Base-by-base conservation (phyloP, 345 rosid species). In the Citrus glauca region DNA sequence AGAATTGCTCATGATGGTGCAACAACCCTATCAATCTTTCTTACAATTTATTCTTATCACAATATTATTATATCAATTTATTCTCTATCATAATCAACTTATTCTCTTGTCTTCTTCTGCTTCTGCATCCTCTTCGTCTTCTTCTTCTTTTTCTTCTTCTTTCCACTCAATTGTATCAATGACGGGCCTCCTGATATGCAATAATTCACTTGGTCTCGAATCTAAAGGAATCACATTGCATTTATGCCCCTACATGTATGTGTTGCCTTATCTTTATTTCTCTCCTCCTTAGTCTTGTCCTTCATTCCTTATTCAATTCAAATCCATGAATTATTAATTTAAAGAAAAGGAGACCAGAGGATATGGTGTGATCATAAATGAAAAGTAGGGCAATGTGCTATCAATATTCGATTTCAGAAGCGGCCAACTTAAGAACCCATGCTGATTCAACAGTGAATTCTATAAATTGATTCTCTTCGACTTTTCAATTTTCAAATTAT, bases 191-290 rank as follows among this genome's bases (percentile, higher is more conserved):
- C 66, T 27, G 64, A 40, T 17, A 20, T 40, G 27, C 30, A 61
- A 60, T 71, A 24, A 28, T 33, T 38, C 24, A 8, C 38, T 66
- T 35, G 59, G 68, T 72, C 73, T 70, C 37, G 60, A 69, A 69
- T 66, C 57, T 63, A 66, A 25, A 48, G 64, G 76, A 74, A 78
- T 56, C 84, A 70, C 84, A 70, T 63, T 74, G 78, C 81, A 73
- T 50, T 37, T 16, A 69, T 62, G 72, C 68, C 76, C 79, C 48
- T 73, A 45, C 24, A 60, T 69, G 5, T 45, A 11, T 45, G 1
- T 3, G 5, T 45, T 45, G 50, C 50, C 17, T 42, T 42, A 42
- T 10, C 11, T 42, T 42, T 10, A 42, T 42, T 42, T 10, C 16
- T 42, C 50, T 42, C 50, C 50, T 11, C 16, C 50, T 10, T 42